phyloP scores from a whole-genome alignment of 78 protist genomes.

The Dictyostelium citrinum region DNA sequence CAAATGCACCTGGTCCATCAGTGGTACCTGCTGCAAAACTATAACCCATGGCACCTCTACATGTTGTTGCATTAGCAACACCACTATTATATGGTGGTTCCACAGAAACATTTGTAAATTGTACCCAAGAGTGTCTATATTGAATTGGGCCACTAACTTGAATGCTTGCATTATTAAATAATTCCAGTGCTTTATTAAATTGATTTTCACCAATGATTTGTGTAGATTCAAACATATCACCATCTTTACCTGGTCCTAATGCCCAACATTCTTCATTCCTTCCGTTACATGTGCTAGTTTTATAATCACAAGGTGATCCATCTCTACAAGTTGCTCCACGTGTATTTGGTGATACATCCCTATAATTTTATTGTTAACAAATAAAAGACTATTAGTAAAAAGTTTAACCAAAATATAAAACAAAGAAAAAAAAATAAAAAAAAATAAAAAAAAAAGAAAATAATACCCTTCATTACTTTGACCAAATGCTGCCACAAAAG shows the following conservation, averaged over 20 bases:
- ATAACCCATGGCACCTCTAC: constrained; percentile 86
- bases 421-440: too few species aligned
- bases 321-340: constrained; percentile 76
- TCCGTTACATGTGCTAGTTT: constrained; percentile 74
- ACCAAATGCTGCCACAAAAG: constrained; percentile 87
- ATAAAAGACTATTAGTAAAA: too few species aligned
- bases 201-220: constrained; percentile 82
- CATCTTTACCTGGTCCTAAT: constrained; percentile 72
- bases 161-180: constrained; percentile 25
- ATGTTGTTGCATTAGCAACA: constrained; percentile 43
- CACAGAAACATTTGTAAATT: constrained; percentile 65
- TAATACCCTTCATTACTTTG: constrained; percentile 79
- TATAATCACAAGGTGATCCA: constrained; percentile 70
- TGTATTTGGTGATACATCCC: constrained; percentile 86
- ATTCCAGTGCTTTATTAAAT: constrained; percentile 46
- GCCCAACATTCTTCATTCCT: constrained; percentile 67
- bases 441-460: too few species aligned
- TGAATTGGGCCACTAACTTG: constrained; percentile 63
- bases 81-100: constrained; percentile 7
- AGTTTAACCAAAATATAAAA: too few species aligned
- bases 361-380: not conserved
- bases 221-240: constrained; percentile 76
- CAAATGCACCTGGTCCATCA: constrained; percentile 89
- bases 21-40: constrained; percentile 89
- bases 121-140: constrained; percentile 55